Base-by-base conservation (phyloP, 2,329 filamentous ascomycete genomes). In the Aspergillus niger region DNA sequence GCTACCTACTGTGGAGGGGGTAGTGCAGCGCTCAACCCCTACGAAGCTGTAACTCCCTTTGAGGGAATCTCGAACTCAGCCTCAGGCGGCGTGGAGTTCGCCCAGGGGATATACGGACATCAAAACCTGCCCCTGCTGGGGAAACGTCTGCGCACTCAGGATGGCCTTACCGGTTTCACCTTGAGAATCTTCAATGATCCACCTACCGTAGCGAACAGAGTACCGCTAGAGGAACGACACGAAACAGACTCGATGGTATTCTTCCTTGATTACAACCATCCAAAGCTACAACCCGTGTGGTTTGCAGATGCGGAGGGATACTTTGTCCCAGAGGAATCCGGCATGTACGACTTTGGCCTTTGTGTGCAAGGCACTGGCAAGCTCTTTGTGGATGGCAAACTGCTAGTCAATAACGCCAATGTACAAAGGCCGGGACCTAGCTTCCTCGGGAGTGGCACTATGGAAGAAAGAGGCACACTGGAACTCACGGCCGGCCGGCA, bases 341-440 rank as follows among this genome's bases (percentile, higher is more conserved):
- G 80, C 43, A 77, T 79, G 1, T 89, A 85, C 72, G 85, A 89
- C 67, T 83, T 90, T 60, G 83, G 86, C 22, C 75, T 88, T 39
- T 82, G 85, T 11, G 86, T 89, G 3, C 82, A 81, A 52, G 87
- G 87, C 39, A 86, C 84, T 0, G 86, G 84, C 13, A 85, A 85
- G 66, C 77, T 89, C 8, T 89, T 82, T 67, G 81, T 89, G 60
- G 82, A 89, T 66, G 85, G 79, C 58, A 74, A 85, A 61, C 76
- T 88, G 7, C 75, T 89, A 39, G 81, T 89, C n/a, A 85, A 89
- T 72, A 89, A 89, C 66, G 80, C 82, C 3, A 85, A 84, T 22
- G 82, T 85, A 48, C 87, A 89, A 72, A 76, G 69, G 38, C 80
- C 83, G n/a, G 85, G 86, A 7, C 82, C 85, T 43, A 82, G 82